Evolutionary conservation across 345 rosid genomes (phyloP).

Genomic region (Nephelium lappaceum): DNA sequence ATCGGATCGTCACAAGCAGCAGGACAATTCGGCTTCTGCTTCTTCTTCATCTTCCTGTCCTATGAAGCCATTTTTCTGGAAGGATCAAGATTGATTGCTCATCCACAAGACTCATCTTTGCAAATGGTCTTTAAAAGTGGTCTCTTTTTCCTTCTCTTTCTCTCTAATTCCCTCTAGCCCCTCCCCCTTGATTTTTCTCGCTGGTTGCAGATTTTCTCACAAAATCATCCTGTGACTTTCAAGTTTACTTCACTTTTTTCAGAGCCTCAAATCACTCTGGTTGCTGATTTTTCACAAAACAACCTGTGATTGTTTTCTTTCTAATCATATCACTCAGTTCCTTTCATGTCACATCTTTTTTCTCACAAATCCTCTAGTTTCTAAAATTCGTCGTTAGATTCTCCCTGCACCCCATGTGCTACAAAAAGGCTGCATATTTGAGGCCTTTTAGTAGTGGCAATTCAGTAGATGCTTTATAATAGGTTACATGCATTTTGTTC

Average conservation of each 20-base stretch:
- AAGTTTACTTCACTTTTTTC: slow-evolving; percentile 4
- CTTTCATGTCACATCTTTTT: background rate
- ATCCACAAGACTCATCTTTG: slow-evolving; percentile 12
- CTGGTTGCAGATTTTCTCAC: slow-evolving; percentile 35
- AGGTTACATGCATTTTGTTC: slow-evolving; percentile 18
- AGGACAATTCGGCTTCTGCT: slow-evolving; percentile 31
- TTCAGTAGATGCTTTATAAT: background rate
- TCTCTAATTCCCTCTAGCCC: background rate
- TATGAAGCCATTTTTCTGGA: slow-evolving; percentile 68
- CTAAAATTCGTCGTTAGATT: slow-evolving; percentile 1
- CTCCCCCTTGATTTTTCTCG: slow-evolving; percentile 18
- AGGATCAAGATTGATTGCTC: slow-evolving; percentile 45
- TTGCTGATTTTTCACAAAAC: slow-evolving; percentile 46
- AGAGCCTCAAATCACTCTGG: slow-evolving; percentile 20
- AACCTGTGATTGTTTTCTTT: slow-evolving; percentile 28
- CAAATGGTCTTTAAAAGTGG: slow-evolving; percentile 8
- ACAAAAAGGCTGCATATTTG: slow-evolving; percentile 51
- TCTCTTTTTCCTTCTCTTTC: background rate
- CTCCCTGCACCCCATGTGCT: slow-evolving; percentile 12
- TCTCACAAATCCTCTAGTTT: background rate
- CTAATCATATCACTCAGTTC: background rate
- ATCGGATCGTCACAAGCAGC: slow-evolving; percentile 37
- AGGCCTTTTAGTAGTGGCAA: slow-evolving; percentile 34
- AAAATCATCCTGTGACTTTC: slow-evolving; percentile 27
- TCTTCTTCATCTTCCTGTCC: slow-evolving; percentile 55